Conservation (phyloP, 495 filamentous ascomycete species). For the Penicillium crystallinum region DNA sequence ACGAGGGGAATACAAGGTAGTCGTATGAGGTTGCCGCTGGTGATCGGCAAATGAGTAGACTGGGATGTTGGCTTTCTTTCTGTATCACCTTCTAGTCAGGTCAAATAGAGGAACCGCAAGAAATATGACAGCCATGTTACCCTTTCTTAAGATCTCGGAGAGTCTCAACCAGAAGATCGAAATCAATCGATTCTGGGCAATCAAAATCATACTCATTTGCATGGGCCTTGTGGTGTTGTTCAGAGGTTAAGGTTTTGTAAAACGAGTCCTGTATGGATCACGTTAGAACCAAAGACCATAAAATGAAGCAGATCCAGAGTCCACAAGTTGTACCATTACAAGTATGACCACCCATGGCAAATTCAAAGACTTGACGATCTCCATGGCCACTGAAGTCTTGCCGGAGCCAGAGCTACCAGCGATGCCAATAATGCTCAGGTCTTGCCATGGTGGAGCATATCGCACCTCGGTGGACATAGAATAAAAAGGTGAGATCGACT, state of each 20-base stretch:
- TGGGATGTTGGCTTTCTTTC: conserved; percentile 88
- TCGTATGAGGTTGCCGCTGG: conserved; percentile 70
- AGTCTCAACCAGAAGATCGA: conserved; percentile 78
- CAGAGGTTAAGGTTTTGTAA: conserved; percentile 77
- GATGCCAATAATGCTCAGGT: conserved; percentile 91
- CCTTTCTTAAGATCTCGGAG: conserved; percentile 83
- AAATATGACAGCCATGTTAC: conserved; percentile 42
- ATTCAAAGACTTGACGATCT: conserved; percentile 83
- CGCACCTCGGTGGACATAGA: conserved; percentile 51
- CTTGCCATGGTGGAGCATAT: conserved; percentile 91
- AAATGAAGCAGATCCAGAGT: not conserved
- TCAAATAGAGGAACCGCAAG: not conserved
- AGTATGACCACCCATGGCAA: conserved; percentile 97
- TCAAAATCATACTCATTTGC: conserved; percentile 94
- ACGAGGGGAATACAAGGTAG: conserved; percentile 89
- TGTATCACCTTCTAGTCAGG: conserved; percentile 30
- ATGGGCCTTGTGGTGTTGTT: conserved; percentile 73
- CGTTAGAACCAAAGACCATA: conserved; percentile 20
- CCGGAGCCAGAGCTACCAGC: conserved; percentile 95
- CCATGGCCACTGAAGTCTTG: conserved; percentile 91
- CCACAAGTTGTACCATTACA: conserved; percentile 66
- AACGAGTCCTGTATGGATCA: conserved; percentile 71
- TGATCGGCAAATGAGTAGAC: conserved; percentile 95
- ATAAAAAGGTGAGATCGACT: conserved; percentile 42
- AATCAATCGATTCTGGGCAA: conserved; percentile 89